Evolutionary conservation across 805 yeast genomes (phyloP).

Genomic region (Wickerhamomyces tratensis): DNA sequence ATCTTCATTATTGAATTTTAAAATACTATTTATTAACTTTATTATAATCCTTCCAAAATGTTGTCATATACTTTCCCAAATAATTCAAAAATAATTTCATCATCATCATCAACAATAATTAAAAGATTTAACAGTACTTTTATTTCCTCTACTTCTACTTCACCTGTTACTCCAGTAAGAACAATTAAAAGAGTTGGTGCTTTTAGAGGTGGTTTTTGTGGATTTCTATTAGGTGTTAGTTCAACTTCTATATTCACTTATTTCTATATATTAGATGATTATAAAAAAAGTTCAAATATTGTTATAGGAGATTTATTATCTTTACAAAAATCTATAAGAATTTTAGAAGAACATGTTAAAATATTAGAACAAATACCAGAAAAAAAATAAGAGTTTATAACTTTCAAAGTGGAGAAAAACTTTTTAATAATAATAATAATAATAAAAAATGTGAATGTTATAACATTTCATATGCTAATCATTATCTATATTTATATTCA

Average conservation of each 20-base stretch:
- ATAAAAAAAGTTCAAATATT: constrained; percentile 61
- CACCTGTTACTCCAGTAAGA: neutral
- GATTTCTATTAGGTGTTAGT: constrained; percentile 71
- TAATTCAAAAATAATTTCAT: too few species aligned
- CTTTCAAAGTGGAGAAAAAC: too few species aligned
- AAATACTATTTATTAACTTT: too few species aligned
- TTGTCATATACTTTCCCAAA: too few species aligned
- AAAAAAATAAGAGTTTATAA: too few species aligned
- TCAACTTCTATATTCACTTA: constrained; percentile 69
- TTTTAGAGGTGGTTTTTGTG: constrained; percentile 46
- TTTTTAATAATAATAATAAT: too few species aligned
- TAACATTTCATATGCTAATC: too few species aligned
- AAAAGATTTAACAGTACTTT: neutral
- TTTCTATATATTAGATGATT: constrained; percentile 70
- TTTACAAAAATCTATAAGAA: constrained; percentile 57
- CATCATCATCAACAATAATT: too few species aligned
- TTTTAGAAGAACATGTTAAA: constrained; percentile 61
- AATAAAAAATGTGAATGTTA: too few species aligned
- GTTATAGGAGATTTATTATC: constrained; percentile 67
- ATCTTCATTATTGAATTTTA: too few species aligned
- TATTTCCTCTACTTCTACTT: neutral
- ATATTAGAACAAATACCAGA: constrained; percentile 35
- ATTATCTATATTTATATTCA: too few species aligned
- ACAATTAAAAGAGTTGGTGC: constrained; percentile 25
- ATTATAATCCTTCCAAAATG: too few species aligned